These are phyloP conservation scores for Chrysanthemum seticuspe DNA, from an alignment of 129 eudicot genomes.

Conservation along the genomic window DNA sequence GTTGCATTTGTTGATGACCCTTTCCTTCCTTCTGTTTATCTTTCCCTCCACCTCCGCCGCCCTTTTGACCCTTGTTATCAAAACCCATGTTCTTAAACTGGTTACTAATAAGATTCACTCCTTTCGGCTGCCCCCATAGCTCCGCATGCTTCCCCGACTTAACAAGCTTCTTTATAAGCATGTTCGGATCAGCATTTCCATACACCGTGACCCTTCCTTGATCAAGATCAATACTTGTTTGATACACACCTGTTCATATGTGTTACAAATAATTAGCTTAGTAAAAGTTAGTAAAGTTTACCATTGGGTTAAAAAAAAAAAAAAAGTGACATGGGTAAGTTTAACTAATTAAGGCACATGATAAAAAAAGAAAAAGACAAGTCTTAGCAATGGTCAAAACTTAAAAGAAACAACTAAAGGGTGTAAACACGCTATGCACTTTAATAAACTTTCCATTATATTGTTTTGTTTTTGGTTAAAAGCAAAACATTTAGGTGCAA, in stretches of 20 bases:
- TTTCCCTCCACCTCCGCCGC: conserved; percentile 40
- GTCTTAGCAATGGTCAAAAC: conserved; percentile 22
- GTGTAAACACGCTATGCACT: conserved; percentile 40
- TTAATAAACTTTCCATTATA: conserved; percentile 22
- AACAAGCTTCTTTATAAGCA: conserved; percentile 67
- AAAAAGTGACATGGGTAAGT: too few relatives aligned
- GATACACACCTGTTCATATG: conserved; percentile 57
- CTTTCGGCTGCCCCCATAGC: conserved; percentile 71
- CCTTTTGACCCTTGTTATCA: conserved; percentile 51
- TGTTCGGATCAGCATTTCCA: conserved; percentile 71
- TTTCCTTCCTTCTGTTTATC: conserved; percentile 53
- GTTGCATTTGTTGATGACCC: conserved; percentile 47
- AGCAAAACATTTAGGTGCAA: conserved; percentile 30
- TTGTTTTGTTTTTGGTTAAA: conserved; percentile 37
- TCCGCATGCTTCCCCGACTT: conserved; percentile 84
- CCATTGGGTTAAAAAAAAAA: too few relatives aligned
- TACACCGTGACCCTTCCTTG: conserved; percentile 85
- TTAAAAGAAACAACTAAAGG: conserved; percentile 26
- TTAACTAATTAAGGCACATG: neutral
- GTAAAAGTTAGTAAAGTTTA: too few relatives aligned
- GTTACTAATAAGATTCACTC: conserved; percentile 33
- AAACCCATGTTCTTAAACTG: conserved; percentile 67
- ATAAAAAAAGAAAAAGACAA: neutral
- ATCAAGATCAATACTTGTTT: conserved; percentile 58
- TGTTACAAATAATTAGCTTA: neutral